phyloP scores from a whole-genome alignment of 768 basidiomycete species.

The Serpula lacrymans region DNA sequence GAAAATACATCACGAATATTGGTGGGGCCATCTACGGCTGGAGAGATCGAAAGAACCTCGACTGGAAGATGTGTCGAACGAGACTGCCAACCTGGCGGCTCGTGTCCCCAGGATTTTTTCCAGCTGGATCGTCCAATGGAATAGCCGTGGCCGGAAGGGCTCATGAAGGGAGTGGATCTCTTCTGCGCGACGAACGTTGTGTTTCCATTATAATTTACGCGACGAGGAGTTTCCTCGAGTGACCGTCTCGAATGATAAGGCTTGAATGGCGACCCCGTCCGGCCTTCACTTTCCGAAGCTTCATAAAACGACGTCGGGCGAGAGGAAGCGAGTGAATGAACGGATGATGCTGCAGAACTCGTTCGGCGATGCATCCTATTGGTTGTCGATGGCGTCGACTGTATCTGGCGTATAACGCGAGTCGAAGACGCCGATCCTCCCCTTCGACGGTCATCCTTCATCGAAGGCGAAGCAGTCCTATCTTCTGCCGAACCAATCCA shows the following conservation, averaged over 20 bases:
- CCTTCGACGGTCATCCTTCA: constrained; percentile 70
- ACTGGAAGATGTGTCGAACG: constrained; percentile 64
- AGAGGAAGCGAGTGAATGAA: constrained; percentile 72
- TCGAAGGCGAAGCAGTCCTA: constrained; percentile 76
- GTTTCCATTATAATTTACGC: constrained; percentile 32
- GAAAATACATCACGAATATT: constrained; percentile 77
- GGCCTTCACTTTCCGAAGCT: constrained; percentile 61
- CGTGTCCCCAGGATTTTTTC: constrained; percentile 88
- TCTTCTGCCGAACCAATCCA: constrained; percentile 65
- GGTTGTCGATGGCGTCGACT: constrained; percentile 31
- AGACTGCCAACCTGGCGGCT: constrained; percentile 82
- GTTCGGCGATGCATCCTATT: constrained; percentile 63
- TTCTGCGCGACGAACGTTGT: constrained; percentile 84
- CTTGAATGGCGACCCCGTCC: constrained; percentile 64
- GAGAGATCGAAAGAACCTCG: constrained; percentile 73
- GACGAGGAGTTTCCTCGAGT: constrained; percentile 43
- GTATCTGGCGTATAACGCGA: constrained; percentile 67
- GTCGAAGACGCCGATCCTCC: constrained; percentile 82
- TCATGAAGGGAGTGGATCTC: constrained; percentile 67
- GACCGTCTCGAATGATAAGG: constrained; percentile 43
- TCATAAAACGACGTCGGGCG: constrained; percentile 79
- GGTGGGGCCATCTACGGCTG: constrained; percentile 34
- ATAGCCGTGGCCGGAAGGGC: constrained; percentile 41
- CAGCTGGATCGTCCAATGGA: constrained; percentile 69
- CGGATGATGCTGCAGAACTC: constrained; percentile 74